These are phyloP conservation scores for Pseudogymnoascus sp. DNA, from an alignment of 2,329 filamentous ascomycete genomes.

Conservation along the genomic window DNA sequence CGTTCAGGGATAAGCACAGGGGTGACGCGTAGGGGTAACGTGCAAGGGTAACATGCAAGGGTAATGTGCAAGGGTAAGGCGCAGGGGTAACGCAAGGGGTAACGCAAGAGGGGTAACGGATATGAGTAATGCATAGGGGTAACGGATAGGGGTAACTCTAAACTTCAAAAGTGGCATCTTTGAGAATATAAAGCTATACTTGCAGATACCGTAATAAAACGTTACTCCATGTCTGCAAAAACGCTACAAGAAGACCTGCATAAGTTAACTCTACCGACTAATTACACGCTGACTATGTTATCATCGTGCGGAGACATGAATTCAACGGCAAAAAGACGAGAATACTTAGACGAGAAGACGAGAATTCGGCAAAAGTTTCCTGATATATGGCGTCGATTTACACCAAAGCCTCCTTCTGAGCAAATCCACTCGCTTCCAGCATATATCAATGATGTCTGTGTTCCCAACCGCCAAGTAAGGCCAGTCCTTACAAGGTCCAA, in stretches of 20 bases:
- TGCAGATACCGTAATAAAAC: neutral
- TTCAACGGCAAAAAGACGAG: neutral
- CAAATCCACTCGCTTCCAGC: neutral
- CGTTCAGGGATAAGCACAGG: neutral
- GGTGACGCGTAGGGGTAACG: neutral
- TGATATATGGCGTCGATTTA: neutral
- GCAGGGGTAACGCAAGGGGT: neutral
- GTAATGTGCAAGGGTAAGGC: neutral
- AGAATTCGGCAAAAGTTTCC: neutral
- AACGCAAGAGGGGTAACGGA: too few relatives aligned
- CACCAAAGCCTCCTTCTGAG: neutral
- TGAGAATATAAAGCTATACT: neutral
- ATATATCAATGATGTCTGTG: neutral
- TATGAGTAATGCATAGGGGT: too few relatives aligned
- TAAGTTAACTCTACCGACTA: neutral
- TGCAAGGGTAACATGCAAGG: neutral
- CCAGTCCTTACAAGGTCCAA: neutral
- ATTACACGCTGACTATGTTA: neutral
- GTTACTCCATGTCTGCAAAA: neutral
- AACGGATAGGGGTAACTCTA: neutral
- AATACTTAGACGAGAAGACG: neutral
- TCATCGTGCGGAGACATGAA: neutral
- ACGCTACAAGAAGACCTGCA: neutral
- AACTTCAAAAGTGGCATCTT: neutral
- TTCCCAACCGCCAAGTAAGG: neutral